phyloP scores from a whole-genome alignment of 306 rosid genomes.

The Cicer pinnatifidum region DNA sequence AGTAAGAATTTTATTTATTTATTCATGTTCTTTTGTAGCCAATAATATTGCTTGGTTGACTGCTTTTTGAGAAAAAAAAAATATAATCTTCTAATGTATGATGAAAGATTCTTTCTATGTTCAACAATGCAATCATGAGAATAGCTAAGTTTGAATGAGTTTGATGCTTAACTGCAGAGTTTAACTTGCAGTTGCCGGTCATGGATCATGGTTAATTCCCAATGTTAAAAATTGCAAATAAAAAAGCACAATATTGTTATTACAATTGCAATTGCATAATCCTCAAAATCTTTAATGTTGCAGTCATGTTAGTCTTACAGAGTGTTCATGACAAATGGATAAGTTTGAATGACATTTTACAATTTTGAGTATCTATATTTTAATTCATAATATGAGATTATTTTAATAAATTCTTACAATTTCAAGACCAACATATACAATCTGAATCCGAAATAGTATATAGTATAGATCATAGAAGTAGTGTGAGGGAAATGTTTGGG shows the following conservation, averaged over 20 bases:
- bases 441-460: no score
- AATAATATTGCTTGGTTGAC: conserved; percentile 46
- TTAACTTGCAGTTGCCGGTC: neutral
- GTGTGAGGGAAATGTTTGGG: no score
- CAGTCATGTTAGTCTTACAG: neutral
- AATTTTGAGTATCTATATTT: no score
- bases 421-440: no score
- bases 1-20: neutral
- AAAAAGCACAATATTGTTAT: neutral
- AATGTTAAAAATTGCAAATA: neutral
- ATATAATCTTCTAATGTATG: neutral
- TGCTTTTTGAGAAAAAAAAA: neutral
- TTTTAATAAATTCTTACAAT: no score
- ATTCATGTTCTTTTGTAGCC: conserved; percentile 41
- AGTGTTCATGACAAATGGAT: no score
- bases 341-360: no score
- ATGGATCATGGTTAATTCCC: neutral
- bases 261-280: neutral
- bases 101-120: conserved; percentile 15
- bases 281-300: neutral
- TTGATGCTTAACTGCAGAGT: neutral
- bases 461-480: no score
- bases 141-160: neutral
- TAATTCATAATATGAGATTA: no score
- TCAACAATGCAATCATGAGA: conserved; percentile 3